Conservation (phyloP, 2,329 filamentous ascomycete species). For the Fusarium sp. region DNA sequence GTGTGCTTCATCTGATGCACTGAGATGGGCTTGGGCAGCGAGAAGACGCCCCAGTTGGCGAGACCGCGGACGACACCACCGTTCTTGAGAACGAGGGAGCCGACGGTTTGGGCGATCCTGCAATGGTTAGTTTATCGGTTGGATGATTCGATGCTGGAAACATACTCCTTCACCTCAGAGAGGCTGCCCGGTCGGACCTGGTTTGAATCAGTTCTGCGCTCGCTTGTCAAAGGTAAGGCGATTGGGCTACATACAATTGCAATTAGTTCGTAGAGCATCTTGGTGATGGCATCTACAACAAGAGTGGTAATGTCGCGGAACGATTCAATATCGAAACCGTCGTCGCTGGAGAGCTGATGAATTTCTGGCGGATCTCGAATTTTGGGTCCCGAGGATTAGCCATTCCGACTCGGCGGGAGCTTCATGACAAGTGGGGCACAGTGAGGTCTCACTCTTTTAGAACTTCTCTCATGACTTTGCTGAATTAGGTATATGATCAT, state of each 20-base stretch:
- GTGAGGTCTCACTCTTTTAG: not conserved
- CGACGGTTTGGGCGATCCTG: constrained; percentile 89
- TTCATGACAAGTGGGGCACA: constrained; percentile 33
- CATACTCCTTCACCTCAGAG: constrained; percentile 94
- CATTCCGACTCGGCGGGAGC: constrained; percentile 27
- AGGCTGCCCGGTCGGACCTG: constrained; percentile 94
- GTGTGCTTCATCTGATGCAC: constrained; percentile 87
- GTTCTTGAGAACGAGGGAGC: constrained; percentile 82
- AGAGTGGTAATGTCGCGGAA: constrained; percentile 33
- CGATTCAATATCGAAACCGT: constrained; percentile 17
- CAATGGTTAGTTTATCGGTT: constrained; percentile 23
- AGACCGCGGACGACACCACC: constrained; percentile 92
- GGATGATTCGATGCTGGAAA: constrained; percentile 38
- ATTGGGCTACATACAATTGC: constrained; percentile 80
- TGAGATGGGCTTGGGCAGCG: constrained; percentile 82
- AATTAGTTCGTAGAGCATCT: constrained; percentile 98
- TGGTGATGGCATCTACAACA: constrained; percentile 53
- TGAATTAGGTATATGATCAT: not conserved
- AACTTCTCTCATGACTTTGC: not conserved
- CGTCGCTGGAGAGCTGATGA: constrained; percentile 34
- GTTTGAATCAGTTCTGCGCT: constrained; percentile 32
- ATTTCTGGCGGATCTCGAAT: constrained; percentile 48
- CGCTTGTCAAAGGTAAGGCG: constrained; percentile 11
- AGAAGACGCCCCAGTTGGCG: constrained; percentile 94
- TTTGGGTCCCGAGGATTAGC: constrained; percentile 50